Conservation (phyloP, 2,329 filamentous ascomycete species). For the Aspergillus neoniger region DNA sequence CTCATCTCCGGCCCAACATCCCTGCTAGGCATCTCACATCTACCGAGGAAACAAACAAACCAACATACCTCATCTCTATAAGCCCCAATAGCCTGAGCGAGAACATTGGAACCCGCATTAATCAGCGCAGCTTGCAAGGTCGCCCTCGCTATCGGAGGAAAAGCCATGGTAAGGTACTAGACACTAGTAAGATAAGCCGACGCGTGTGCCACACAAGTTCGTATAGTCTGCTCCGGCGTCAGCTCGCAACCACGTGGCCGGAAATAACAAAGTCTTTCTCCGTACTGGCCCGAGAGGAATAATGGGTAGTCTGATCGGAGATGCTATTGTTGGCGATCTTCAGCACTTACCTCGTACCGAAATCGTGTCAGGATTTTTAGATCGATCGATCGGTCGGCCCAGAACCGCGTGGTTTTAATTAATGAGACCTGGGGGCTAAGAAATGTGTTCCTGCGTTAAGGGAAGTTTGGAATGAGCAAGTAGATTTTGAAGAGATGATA, state of each 20-base stretch:
- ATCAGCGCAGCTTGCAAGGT: conserved; percentile 57
- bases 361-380: not conserved
- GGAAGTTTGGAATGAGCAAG: too few species aligned
- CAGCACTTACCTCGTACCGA: not conserved
- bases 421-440: not conserved
- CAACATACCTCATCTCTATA: conserved; percentile 47
- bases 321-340: not conserved
- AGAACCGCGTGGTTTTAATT: not conserved
- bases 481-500: too few species aligned
- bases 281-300: not conserved
- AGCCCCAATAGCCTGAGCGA: conserved; percentile 57
- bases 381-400: not conserved
- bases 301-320: not conserved
- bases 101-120: conserved; percentile 56
- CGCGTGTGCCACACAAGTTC: not conserved
- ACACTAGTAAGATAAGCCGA: not conserved
- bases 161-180: conserved; percentile 21
- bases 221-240: not conserved
- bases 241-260: conserved; percentile 3
- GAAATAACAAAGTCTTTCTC: not conserved
- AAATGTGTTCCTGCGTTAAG: not conserved
- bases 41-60: conserved; percentile 14
- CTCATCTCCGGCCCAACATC: not conserved
- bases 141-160: conserved; percentile 54
- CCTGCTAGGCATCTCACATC: not conserved